phyloP scores from a whole-genome alignment of 1,139 yeast species.

The Yamadazyma siamensis region DNA sequence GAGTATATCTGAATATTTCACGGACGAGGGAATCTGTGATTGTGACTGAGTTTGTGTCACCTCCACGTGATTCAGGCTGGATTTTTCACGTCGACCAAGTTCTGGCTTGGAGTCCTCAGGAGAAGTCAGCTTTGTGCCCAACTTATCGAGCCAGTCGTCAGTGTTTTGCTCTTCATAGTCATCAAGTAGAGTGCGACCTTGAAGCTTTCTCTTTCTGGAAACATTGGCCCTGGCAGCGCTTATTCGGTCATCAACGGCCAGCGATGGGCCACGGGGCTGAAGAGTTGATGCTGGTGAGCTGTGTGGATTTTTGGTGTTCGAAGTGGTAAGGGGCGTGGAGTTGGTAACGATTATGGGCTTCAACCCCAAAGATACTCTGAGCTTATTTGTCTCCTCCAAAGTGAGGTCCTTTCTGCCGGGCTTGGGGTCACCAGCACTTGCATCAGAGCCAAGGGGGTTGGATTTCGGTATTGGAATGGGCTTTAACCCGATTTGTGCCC shows the following conservation, averaged over 20 bases:
- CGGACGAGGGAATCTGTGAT: too few relatives aligned
- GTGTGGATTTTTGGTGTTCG: background rate
- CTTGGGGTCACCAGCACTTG: too few relatives aligned
- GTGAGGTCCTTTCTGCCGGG: slow-evolving; percentile 22
- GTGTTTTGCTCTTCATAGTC: slow-evolving; percentile 24
- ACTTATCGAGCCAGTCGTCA: slow-evolving; percentile 37
- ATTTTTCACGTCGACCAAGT: too few relatives aligned
- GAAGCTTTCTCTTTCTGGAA: slow-evolving; percentile 16
- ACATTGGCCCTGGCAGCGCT: slow-evolving; percentile 18
- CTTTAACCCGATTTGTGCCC: slow-evolving; percentile 28
- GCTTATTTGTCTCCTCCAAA: slow-evolving; percentile 50
- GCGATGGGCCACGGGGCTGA: slow-evolving; percentile 1
- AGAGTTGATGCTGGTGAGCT: background rate
- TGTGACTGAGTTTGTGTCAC: too few relatives aligned
- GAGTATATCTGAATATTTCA: slow-evolving; percentile 51
- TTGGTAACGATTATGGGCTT: slow-evolving; percentile 40
- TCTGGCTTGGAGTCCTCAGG: background rate
- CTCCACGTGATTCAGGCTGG: slow-evolving; percentile 1
- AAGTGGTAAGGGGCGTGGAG: slow-evolving; percentile 1
- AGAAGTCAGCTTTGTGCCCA: slow-evolving; percentile 16
- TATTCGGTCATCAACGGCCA: slow-evolving; percentile 10
- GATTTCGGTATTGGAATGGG: slow-evolving; percentile 20
- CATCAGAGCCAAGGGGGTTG: background rate
- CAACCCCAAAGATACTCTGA: slow-evolving; percentile 48
- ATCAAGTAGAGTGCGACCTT: slow-evolving; percentile 21